A percentile compares a stretch with the other conserved stretches of the same genome.
These are phyloP conservation scores for Podaxis carcinomalis DNA, from an alignment of 768 basidiomycete species.

Conservation along the genomic window DNA sequence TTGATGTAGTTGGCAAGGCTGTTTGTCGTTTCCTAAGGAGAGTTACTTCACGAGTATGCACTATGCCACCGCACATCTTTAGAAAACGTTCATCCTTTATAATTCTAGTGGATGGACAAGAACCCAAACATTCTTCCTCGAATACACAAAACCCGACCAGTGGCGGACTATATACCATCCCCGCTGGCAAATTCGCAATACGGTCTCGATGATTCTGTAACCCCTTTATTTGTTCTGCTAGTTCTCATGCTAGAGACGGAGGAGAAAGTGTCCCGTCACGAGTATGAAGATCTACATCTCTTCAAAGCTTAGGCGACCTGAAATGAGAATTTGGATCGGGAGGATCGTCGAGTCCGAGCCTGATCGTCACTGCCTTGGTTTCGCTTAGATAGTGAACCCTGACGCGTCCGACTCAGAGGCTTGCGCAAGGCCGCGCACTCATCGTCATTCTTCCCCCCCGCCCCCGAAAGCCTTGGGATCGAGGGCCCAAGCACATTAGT, in stretches of 20 bases:
- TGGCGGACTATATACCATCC: slow-evolving; percentile 5
- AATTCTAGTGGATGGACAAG: not conserved
- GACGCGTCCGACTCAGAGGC: not conserved
- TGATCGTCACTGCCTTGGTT: not conserved
- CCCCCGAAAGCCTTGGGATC: not conserved
- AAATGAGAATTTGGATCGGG: not conserved
- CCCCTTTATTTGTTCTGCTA: not conserved
- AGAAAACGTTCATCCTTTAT: not conserved
- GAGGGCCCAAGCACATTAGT: not conserved
- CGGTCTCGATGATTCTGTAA: slow-evolving; percentile 1
- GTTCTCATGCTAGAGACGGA: too few species aligned
- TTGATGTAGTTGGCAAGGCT: too few species aligned
- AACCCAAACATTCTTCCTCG: not conserved
- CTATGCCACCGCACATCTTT: too few species aligned
- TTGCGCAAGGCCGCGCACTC: not conserved
- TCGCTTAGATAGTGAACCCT: not conserved
- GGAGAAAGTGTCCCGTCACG: not conserved
- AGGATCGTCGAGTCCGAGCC: not conserved
- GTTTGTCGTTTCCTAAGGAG: not conserved
- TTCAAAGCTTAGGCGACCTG: not conserved
- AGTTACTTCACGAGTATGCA: not conserved
- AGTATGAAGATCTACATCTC: not conserved
- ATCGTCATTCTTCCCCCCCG: not conserved
- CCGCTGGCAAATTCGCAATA: slow-evolving; percentile 6
- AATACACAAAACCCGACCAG: not conserved